Conservation (phyloP, 1,139 yeast genomes). For the Ashbya aceris region DNA sequence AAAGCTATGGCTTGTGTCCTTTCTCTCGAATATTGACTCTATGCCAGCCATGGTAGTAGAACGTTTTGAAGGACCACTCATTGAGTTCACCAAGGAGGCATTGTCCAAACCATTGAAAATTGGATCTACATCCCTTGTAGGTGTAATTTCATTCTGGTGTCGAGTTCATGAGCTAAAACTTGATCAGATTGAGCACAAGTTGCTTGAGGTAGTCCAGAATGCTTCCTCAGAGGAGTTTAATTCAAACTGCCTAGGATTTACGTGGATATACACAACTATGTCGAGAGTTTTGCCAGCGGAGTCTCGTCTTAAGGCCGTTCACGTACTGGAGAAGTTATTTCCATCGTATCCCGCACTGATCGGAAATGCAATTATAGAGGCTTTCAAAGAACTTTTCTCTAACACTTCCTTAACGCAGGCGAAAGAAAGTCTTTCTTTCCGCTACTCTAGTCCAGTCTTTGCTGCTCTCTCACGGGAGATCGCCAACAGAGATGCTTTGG, state of each 20-base stretch:
- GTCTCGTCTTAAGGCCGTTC: slow-evolving; percentile 17
- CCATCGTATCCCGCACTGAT: slow-evolving; percentile 16
- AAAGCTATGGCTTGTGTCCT: slow-evolving; percentile 55
- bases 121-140: slow-evolving; percentile 18
- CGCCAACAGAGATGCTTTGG: slow-evolving; percentile 31
- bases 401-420: slow-evolving; percentile 5
- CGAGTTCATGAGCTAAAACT: slow-evolving; percentile 8
- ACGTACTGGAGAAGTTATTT: slow-evolving; percentile 15
- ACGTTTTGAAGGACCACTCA: slow-evolving; percentile 27
- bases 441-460: slow-evolving; percentile 35
- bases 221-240: slow-evolving; percentile 7
- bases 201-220: background rate
- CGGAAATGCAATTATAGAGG: slow-evolving; percentile 18
- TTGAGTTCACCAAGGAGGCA: slow-evolving; percentile 22
- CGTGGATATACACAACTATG: slow-evolving; percentile 16
- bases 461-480: slow-evolving; percentile 37
- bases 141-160: slow-evolving; percentile 19
- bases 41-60: slow-evolving; percentile 34
- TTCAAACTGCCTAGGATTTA: slow-evolving; percentile 15
- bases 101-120: slow-evolving; percentile 14
- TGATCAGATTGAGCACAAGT: slow-evolving; percentile 7
- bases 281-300: slow-evolving; percentile 15
- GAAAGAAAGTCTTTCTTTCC: slow-evolving; percentile 15
- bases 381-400: slow-evolving; percentile 16
- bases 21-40: slow-evolving; percentile 23